These are phyloP conservation scores for Tolypocladium inflatum DNA, from an alignment of 2,329 filamentous ascomycete genomes.

Conservation along the genomic window DNA sequence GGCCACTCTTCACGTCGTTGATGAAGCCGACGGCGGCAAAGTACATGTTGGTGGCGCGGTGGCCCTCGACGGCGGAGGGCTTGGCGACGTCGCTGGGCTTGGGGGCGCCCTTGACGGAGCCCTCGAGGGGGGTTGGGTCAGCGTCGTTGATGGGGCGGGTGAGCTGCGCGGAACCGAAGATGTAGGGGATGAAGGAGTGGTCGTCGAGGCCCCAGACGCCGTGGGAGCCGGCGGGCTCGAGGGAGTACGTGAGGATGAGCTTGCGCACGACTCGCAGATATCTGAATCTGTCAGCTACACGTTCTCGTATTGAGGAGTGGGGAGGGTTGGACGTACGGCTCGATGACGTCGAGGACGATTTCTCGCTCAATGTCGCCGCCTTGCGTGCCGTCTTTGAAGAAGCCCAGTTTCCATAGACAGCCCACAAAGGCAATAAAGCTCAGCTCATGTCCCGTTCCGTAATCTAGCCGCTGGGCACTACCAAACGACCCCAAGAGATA, in stretches of 20 bases:
- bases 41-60: slow-evolving; percentile 70
- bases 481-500: slow-evolving; percentile 86
- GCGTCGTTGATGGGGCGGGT: slow-evolving; percentile 60
- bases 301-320: not conserved
- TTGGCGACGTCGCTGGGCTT: slow-evolving; percentile 63
- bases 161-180: slow-evolving; percentile 88
- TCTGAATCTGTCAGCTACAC: slow-evolving; percentile 27
- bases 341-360: slow-evolving; percentile 73
- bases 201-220: slow-evolving; percentile 99
- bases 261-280: slow-evolving; percentile 74
- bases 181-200: slow-evolving; percentile 87
- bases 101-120: slow-evolving; percentile 63
- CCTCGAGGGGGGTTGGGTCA: slow-evolving; percentile 63
- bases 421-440: slow-evolving; percentile 90
- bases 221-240: slow-evolving; percentile 92
- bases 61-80: slow-evolving; percentile 50
- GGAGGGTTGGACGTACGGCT: slow-evolving; percentile 47
- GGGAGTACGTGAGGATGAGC: slow-evolving; percentile 80
- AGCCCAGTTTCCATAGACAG: slow-evolving; percentile 81
- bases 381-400: slow-evolving; percentile 50
- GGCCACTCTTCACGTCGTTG: slow-evolving; percentile 89
- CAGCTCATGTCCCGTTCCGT: slow-evolving; percentile 91
- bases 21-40: slow-evolving; percentile 96
- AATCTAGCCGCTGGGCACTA: slow-evolving; percentile 81
- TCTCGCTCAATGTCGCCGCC: slow-evolving; percentile 58